These are phyloP conservation scores for Agaricus sinodeliciosus DNA, from an alignment of 768 basidiomycete genomes.

Conservation along the genomic window DNA sequence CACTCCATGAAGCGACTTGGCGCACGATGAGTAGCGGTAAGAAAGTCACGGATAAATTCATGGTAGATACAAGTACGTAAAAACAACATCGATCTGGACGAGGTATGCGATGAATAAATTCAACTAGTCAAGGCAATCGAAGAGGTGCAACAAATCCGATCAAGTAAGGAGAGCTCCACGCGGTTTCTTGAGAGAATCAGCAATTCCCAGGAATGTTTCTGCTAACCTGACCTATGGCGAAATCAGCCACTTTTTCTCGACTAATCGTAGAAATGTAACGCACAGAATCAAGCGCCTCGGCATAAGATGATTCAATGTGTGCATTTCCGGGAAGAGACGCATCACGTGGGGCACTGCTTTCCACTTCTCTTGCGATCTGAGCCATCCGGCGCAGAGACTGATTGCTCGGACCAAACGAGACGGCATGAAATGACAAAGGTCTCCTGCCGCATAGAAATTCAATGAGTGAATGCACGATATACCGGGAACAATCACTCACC, in stretches of 20 bases:
- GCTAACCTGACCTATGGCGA: slow-evolving; percentile 41
- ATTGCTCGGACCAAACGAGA: slow-evolving; percentile 41
- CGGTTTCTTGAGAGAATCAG: slow-evolving; percentile 51
- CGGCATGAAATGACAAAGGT: slow-evolving; percentile 50
- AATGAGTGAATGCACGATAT: background rate
- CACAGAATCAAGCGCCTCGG: slow-evolving; percentile 46
- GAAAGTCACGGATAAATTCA: no score
- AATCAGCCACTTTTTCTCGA: background rate
- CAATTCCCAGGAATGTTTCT: slow-evolving; percentile 51
- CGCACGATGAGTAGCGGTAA: no score
- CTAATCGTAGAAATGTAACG: slow-evolving; percentile 10
- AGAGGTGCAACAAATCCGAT: background rate
- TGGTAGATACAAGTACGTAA: no score
- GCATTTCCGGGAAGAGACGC: slow-evolving; percentile 9
- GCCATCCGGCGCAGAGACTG: slow-evolving; percentile 41
- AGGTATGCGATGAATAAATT: background rate
- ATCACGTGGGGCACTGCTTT: slow-evolving; percentile 30
- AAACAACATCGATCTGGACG: no score
- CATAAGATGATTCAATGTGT: slow-evolving; percentile 36
- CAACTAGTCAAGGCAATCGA: background rate
- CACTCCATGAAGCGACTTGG: no score
- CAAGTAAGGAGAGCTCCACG: slow-evolving; percentile 38
- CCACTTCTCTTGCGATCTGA: slow-evolving; percentile 40
- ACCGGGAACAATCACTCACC: slow-evolving; percentile 22
- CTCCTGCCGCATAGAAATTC: slow-evolving; percentile 27